Conservation (phyloP, 2,329 filamentous ascomycete genomes). For the Trichoderma asperellum region DNA sequence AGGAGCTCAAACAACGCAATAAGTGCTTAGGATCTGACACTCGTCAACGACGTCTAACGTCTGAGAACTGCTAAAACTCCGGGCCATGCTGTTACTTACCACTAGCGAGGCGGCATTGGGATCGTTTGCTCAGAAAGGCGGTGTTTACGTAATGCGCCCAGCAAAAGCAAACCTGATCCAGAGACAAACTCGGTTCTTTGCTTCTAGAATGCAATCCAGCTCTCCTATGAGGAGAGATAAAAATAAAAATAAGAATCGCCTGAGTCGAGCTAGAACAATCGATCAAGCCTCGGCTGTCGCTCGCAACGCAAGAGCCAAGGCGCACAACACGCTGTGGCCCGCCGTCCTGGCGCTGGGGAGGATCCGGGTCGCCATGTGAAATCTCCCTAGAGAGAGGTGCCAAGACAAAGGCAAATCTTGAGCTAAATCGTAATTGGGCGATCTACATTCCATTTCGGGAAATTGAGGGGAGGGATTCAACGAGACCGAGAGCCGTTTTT, state of each 20-base stretch:
- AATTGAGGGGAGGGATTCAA: slow-evolving; percentile 1
- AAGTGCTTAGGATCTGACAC: neutral
- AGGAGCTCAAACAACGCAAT: neutral
- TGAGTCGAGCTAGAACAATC: neutral
- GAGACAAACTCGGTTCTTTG: neutral
- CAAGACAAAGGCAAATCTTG: slow-evolving; percentile 15
- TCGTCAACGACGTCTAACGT: neutral
- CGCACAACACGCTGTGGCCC: neutral
- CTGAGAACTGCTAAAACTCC: neutral
- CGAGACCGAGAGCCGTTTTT: neutral
- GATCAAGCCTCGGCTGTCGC: slow-evolving; percentile 11
- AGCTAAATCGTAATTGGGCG: slow-evolving; percentile 13
- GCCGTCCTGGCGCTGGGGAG: neutral
- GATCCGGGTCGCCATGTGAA: slow-evolving; percentile 17
- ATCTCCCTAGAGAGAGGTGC: neutral
- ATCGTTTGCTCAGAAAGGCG: neutral
- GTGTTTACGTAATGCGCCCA: neutral
- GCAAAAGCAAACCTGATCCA: neutral
- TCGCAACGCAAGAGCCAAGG: neutral
- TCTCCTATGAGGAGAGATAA: neutral
- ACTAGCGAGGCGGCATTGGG: neutral
- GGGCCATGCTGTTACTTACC: neutral
- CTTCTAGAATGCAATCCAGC: neutral
- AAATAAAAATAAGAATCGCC: neutral
- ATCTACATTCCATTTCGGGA: slow-evolving; percentile 4